Percentiles rank a stretch among this genome's conserved stretches.
Evolutionary conservation across 1,284 basidiomycete genomes (phyloP).

Genomic region (Mycosarcoma mackinlayi): DNA sequence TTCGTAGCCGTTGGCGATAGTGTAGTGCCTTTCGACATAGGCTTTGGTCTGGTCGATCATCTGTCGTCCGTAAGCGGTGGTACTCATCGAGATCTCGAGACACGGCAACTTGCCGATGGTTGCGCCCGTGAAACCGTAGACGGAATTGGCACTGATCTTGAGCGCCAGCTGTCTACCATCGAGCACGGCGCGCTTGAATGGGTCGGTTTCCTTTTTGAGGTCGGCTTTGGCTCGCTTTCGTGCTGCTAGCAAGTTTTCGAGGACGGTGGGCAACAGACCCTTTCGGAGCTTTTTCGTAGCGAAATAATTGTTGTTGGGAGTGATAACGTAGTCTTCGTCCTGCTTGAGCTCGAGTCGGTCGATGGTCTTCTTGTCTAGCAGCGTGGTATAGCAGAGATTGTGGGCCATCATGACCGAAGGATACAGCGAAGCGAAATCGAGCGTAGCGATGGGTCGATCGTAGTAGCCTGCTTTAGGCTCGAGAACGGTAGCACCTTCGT

Average conservation of each 20-base stretch:
- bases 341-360: conserved; percentile 62
- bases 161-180: conserved; percentile 67
- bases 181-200: conserved; percentile 66
- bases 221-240: conserved; percentile 67
- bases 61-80: conserved; percentile 67
- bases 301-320: conserved; percentile 68
- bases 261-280: conserved; percentile 64
- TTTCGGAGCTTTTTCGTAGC: conserved; percentile 61
- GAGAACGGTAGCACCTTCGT: conserved; percentile 67
- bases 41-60: conserved; percentile 68
- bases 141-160: conserved; percentile 68
- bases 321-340: conserved; percentile 64
- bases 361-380: conserved; percentile 65
- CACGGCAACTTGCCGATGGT: conserved; percentile 67
- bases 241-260: conserved; percentile 64
- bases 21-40: conserved; percentile 64
- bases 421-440: conserved; percentile 68
- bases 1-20: conserved; percentile 66
- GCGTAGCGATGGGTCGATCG: conserved; percentile 65
- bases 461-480: conserved; percentile 68
- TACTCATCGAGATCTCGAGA: conserved; percentile 68
- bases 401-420: conserved; percentile 69
- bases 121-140: conserved; percentile 68
- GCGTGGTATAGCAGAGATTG: conserved; percentile 68
- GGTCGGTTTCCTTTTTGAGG: conserved; percentile 67